Evolutionary conservation across 2,329 filamentous ascomycete genomes (phyloP).

Genomic region (Fusarium odoratissimum): DNA sequence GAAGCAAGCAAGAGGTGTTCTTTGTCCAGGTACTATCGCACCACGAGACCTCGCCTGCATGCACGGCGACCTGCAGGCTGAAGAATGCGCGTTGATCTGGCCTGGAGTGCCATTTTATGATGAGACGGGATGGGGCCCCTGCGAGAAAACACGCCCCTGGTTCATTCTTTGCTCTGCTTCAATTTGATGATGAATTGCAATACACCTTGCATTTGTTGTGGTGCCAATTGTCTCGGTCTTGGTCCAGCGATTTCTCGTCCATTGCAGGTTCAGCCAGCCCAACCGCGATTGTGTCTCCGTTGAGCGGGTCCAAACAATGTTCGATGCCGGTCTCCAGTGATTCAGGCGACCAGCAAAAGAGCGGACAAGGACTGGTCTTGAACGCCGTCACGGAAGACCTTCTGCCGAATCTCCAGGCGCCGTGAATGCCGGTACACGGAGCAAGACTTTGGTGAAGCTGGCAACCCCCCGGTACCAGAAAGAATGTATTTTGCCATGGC

Average conservation of each 20-base stretch:
- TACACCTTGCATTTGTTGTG: neutral
- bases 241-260: constrained; percentile 32
- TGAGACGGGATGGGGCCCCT: constrained; percentile 31
- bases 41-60: constrained; percentile 50
- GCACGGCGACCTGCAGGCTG: constrained; percentile 47
- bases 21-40: constrained; percentile 24
- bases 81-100: constrained; percentile 41
- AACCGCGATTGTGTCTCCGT: constrained; percentile 13
- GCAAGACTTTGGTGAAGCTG: constrained; percentile 15
- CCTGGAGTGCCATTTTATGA: constrained; percentile 36
- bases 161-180: constrained; percentile 8
- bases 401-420: constrained; percentile 5
- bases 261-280: constrained; percentile 7
- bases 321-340: constrained; percentile 17
- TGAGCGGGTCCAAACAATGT: constrained; percentile 19
- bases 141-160: constrained; percentile 38
- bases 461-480: neutral
- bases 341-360: constrained; percentile 12
- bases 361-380: constrained; percentile 19
- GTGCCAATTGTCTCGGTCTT: constrained; percentile 18
- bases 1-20: constrained; percentile 25
- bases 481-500: neutral
- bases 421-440: constrained; percentile 14
- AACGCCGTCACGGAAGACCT: constrained; percentile 13
- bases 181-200: neutral